phyloP scores from a whole-genome alignment of 106 monocot species.

The Phalaenopsis aphrodite region DNA sequence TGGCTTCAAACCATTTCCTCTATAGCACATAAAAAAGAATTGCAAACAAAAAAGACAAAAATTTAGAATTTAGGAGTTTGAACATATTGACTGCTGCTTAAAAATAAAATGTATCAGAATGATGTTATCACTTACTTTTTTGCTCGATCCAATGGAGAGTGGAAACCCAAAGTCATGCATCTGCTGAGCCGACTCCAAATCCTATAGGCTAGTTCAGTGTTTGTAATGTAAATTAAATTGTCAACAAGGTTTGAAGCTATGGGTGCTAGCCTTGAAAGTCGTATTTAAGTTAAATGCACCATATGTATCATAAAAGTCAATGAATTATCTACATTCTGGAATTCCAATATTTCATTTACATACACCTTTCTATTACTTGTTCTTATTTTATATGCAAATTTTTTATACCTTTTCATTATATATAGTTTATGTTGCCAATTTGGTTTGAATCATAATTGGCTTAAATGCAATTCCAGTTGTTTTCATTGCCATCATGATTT shows the following conservation, averaged over 20 bases:
- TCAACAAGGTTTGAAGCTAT: background rate
- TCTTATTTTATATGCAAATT: background rate
- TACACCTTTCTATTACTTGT: background rate
- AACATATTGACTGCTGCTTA: background rate
- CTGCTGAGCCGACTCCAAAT: constrained; percentile 30
- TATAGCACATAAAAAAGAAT: constrained; percentile 2
- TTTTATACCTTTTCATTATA: background rate
- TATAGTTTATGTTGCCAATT: background rate
- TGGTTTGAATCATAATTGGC: background rate
- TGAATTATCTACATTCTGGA: background rate
- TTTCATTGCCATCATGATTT: background rate
- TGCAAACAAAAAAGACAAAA: background rate
- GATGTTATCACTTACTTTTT: constrained; percentile 25
- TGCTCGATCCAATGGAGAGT: constrained; percentile 53
- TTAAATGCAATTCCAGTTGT: background rate
- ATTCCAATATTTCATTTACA: background rate
- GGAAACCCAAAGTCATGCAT: constrained; percentile 84
- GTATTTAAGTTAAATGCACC: background rate
- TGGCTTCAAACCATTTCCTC: constrained; percentile 20
- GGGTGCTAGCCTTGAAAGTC: background rate
- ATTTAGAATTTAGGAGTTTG: background rate
- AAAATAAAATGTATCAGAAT: background rate
- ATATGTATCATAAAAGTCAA: background rate
- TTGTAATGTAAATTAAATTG: too few relatives aligned
- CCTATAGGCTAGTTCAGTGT: too few relatives aligned